Evolutionary conservation across 495 filamentous ascomycete genomes (phyloP).

Genomic region (Mycothermus thermophilus): DNA sequence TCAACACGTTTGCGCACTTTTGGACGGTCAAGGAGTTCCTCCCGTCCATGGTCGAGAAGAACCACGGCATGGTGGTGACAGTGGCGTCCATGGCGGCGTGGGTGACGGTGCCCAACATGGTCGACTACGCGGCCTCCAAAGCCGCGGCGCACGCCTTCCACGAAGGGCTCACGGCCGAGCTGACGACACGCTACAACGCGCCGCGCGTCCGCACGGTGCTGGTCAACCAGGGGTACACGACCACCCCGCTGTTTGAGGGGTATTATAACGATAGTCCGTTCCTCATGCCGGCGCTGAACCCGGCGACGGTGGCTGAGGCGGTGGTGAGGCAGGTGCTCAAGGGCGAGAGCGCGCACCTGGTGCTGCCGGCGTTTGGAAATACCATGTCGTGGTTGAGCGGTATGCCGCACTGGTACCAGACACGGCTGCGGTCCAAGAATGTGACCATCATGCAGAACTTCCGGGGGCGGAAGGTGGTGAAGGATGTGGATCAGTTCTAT

Average conservation of each 20-base stretch:
- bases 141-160: constrained; percentile 54
- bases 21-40: constrained; percentile 52
- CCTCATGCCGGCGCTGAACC: constrained; percentile 40
- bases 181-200: constrained; percentile 48
- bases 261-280: constrained; percentile 40
- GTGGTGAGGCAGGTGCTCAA: constrained; percentile 44
- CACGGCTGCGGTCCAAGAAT: constrained; percentile 20
- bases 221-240: constrained; percentile 50
- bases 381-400: constrained; percentile 22
- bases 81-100: constrained; percentile 51
- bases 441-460: constrained; percentile 31
- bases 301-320: constrained; percentile 52
- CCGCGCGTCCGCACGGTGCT: constrained; percentile 50
- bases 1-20: constrained; percentile 60
- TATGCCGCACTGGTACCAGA: constrained; percentile 34
- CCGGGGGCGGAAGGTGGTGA: constrained; percentile 34
- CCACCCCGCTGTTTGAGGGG: constrained; percentile 46
- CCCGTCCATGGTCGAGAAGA: constrained; percentile 43
- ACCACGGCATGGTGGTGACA: constrained; percentile 67
- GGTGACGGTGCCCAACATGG: constrained; percentile 47
- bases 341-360: constrained; percentile 44
- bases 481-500: constrained; percentile 31
- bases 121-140: constrained; percentile 56
- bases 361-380: constrained; percentile 33
- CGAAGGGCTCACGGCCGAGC: constrained; percentile 51